Percentiles rank a stretch among this genome's conserved stretches.
Conservation (phyloP, 148 eudicot genomes). For the Chenopodium berlandieri region DNA sequence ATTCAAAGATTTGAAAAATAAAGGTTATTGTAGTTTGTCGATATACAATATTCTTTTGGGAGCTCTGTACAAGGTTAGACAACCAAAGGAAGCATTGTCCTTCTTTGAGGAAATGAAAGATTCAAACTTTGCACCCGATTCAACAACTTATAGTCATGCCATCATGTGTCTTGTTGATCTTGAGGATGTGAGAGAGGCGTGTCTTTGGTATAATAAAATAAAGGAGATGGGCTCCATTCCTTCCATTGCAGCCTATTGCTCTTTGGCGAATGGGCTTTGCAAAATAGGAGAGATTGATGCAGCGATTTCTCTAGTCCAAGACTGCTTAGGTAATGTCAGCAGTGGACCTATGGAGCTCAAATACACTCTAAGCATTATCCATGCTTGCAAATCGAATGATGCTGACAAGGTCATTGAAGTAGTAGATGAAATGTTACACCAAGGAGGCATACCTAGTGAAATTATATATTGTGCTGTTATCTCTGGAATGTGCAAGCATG, state of each 20-base stretch:
- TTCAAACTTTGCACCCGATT: conserved; percentile 57
- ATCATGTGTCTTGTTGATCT: conserved; percentile 55
- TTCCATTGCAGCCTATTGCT: conserved; percentile 60
- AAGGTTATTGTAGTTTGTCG: conserved; percentile 53
- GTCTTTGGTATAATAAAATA: conserved; percentile 59
- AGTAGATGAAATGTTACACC: conserved; percentile 65
- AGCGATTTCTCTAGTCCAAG: conserved; percentile 68
- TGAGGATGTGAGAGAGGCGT: conserved; percentile 68
- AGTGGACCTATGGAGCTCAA: conserved; percentile 80
- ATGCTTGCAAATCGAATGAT: conserved; percentile 66
- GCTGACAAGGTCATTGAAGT: conserved; percentile 67
- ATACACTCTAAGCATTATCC: conserved; percentile 59
- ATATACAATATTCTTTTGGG: conserved; percentile 68
- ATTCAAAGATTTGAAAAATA: conserved; percentile 52
- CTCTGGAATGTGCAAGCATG: conserved; percentile 88
- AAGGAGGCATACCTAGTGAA: conserved; percentile 55
- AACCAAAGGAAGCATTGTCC: conserved; percentile 53
- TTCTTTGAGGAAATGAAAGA: conserved; percentile 57
- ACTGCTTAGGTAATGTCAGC: conserved; percentile 68
- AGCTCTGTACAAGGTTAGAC: conserved; percentile 50
- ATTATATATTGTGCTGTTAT: conserved; percentile 63
- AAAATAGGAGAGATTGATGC: conserved; percentile 67
- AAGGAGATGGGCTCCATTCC: conserved; percentile 62
- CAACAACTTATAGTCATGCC: conserved; percentile 57
- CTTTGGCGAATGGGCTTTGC: conserved; percentile 77